These are phyloP conservation scores for Diaporthe velutina DNA, from an alignment of 2,329 filamentous ascomycete species.

Conservation along the genomic window DNA sequence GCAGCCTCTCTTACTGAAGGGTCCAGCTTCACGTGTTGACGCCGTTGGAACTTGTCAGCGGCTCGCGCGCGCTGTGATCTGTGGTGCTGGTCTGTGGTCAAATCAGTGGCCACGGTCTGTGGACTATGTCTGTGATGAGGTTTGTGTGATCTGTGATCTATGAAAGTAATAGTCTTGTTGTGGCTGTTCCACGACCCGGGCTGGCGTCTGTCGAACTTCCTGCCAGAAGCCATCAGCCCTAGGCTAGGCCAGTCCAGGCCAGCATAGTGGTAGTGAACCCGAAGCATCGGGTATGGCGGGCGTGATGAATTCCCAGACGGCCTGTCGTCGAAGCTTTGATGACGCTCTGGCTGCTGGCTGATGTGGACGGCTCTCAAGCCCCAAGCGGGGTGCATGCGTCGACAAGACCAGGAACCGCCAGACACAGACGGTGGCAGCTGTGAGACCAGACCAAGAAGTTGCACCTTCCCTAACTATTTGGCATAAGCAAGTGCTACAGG, in stretches of 20 bases:
- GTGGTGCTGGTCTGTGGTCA: not conserved
- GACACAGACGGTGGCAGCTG: not conserved
- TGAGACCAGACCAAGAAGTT: not conserved
- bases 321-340: not conserved
- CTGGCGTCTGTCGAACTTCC: constrained; percentile 15
- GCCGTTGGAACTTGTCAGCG: constrained; percentile 30
- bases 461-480: not conserved
- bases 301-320: not conserved
- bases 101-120: not conserved
- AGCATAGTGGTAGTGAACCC: not conserved
- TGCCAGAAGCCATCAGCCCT: constrained; percentile 23
- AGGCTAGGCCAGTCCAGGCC: not conserved
- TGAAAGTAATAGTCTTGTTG: not conserved
- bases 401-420: not conserved
- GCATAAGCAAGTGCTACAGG: not conserved
- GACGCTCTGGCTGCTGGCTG: not conserved
- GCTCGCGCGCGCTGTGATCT: constrained; percentile 26
- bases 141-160: not conserved
- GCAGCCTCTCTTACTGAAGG: not conserved
- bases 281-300: constrained; percentile 30
- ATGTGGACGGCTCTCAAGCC: not conserved
- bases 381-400: not conserved
- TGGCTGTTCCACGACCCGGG: not conserved
- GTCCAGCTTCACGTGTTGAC: constrained; percentile 22
- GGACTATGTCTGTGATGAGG: too few relatives aligned